These are phyloP conservation scores for Allium sativum DNA, from an alignment of 106 monocot genomes.

Conservation along the genomic window DNA sequence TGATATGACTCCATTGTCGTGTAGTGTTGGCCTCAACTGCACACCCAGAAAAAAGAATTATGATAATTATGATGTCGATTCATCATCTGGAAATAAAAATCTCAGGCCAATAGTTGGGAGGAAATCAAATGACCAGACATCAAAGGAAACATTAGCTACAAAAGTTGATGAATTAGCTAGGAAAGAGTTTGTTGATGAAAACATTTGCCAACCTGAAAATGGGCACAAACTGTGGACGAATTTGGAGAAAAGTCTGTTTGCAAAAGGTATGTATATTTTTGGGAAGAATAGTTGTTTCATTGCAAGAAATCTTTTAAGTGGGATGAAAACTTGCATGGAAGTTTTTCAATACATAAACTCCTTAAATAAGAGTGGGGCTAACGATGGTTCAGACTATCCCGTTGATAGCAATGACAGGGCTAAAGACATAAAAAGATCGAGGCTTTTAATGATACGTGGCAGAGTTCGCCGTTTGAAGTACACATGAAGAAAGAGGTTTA, in stretches of 20 bases:
- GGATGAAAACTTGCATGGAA: slow-evolving; percentile 87
- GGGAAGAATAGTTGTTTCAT: slow-evolving; percentile 94
- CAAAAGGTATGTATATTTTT: slow-evolving; percentile 88
- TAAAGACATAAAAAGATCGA: slow-evolving; percentile 74
- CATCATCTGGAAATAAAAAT: slow-evolving; percentile 25
- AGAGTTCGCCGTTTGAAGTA: slow-evolving; percentile 92
- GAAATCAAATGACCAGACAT: slow-evolving; percentile 27
- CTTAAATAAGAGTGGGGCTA: slow-evolving; percentile 48
- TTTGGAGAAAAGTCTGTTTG: slow-evolving; percentile 71
- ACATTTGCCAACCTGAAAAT: slow-evolving; percentile 35
- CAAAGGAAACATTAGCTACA: slow-evolving; percentile 22
- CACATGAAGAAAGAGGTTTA: slow-evolving; percentile 86
- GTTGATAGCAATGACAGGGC: slow-evolving; percentile 60
- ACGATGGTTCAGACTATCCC: slow-evolving; percentile 44
- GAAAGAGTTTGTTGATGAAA: slow-evolving; percentile 84
- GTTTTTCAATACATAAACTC: slow-evolving; percentile 71
- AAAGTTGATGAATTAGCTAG: slow-evolving; percentile 39
- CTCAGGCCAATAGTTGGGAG: slow-evolving; percentile 18
- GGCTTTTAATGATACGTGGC: slow-evolving; percentile 74
- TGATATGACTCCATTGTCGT: slow-evolving; percentile 34
- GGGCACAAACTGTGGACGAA: slow-evolving; percentile 46
- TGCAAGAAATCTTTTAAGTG: slow-evolving; percentile 89
- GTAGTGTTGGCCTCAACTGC: slow-evolving; percentile 21
- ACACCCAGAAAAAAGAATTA: slow-evolving; percentile 37
- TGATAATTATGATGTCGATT: slow-evolving; percentile 36